Base-by-base conservation (phyloP, 495 filamentous ascomycete species). In the Parathielavia appendiculata region DNA sequence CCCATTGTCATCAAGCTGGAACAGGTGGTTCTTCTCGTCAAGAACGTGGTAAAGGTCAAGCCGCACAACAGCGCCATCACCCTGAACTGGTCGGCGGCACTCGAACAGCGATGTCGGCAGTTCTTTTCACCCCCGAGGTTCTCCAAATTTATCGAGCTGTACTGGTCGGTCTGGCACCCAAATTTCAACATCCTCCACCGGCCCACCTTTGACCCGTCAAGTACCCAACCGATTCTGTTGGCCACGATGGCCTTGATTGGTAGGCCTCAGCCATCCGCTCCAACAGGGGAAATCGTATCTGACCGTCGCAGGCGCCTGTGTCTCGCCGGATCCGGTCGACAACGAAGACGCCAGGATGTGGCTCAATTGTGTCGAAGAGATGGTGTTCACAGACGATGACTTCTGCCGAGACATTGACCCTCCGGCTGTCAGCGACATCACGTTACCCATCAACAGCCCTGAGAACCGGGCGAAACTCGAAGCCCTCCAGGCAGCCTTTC, bases 341-440 rank as follows among this genome's bases (percentile, higher is more conserved):
- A 64, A 57, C 60, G 59, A 61, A n/a, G 67, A 70, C 11, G 67
- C 67, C 13, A 56, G 39, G 19, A 55, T 63, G 56, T 70, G 65
- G 67, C 63, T 70, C 41, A 68, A 68, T 59, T 68, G 63, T 34
- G 67, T 70, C 26, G 67, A 70, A 20, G 67, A 70, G 51, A 68
- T 70, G 65, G 67, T 65, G 10, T 70, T 70, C 32, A 61, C 61
- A 12, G 67, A 70, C 41, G 61, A 62, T 30, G 67, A 70, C 48
- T 70, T 70, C 44, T 66, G 67, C 56, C 62, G 63, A 19, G 67
- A 70, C 47, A 60, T 59, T 2, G 67, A 70, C 14, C 57, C 65
- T 10, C 19, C 50, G 9, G 32, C 41, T 2, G 13, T 10, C n/a
- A 23, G 4, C 6, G 67, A 68, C 20, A 41, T 26, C 2, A 12